Evolutionary conservation across 441 rosid species (phyloP).

Genomic region (Populus hybrid): DNA sequence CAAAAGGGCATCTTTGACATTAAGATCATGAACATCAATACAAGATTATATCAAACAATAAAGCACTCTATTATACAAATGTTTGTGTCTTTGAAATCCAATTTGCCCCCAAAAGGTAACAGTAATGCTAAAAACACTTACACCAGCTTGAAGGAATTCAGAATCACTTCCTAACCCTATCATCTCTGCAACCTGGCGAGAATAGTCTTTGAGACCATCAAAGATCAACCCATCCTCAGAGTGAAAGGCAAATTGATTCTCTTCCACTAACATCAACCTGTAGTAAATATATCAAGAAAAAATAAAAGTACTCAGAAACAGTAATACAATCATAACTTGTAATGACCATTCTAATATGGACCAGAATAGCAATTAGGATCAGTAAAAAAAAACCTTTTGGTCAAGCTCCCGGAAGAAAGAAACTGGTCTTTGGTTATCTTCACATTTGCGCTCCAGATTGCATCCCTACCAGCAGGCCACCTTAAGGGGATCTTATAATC

Average conservation of each 20-base stretch:
- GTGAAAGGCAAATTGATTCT: constrained; percentile 97
- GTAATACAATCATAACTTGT: background rate
- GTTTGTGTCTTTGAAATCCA: constrained; percentile 4
- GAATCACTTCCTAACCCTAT: constrained; percentile 87
- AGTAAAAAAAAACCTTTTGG: constrained; percentile 56
- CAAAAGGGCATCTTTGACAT: background rate
- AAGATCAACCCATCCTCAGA: constrained; percentile 79
- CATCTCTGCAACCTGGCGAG: constrained; percentile 96
- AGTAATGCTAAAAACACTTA: constrained; percentile 40
- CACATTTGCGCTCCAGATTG: constrained; percentile 93
- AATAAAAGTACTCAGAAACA: background rate
- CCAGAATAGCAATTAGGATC: constrained; percentile 5
- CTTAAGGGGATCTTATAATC: constrained; percentile 88
- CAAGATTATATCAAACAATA: background rate
- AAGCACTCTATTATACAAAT: constrained; percentile 5
- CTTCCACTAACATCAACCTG: constrained; percentile 95
- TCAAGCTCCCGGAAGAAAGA: constrained; percentile 95
- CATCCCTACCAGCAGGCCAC: constrained; percentile 95
- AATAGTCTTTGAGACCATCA: constrained; percentile 93
- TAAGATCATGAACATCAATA: background rate
- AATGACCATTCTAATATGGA: constrained; percentile 2
- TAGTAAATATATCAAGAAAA: background rate
- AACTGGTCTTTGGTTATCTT: constrained; percentile 95
- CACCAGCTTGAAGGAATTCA: constrained; percentile 92
- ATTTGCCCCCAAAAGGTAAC: constrained; percentile 1